phyloP scores from a whole-genome alignment of 169 alveolate genomes.

The Neospora caninum region DNA sequence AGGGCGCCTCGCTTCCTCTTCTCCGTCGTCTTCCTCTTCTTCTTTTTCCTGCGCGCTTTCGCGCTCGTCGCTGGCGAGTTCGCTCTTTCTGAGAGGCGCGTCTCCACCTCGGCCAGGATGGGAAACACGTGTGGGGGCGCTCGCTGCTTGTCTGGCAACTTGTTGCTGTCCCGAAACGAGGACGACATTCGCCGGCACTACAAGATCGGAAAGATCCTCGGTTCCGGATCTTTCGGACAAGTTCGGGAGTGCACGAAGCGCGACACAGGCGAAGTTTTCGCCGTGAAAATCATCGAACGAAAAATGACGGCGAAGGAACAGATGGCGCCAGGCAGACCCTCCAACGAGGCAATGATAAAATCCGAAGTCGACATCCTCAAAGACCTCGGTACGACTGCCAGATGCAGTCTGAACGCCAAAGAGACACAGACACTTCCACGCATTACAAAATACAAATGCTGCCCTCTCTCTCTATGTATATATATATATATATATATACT shows the following conservation, averaged over 20 bases:
- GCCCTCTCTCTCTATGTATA: too few species aligned
- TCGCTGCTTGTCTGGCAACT: not conserved
- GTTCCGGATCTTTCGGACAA: conserved; percentile 78
- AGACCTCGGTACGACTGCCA: conserved; percentile 17
- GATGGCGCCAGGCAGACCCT: conserved; percentile 66
- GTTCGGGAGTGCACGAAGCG: conserved; percentile 75
- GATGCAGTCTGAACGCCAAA: too few species aligned
- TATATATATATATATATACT: not conserved
- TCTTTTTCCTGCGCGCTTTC: not conserved
- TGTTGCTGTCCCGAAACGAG: conserved; percentile 36
- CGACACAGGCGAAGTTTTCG: conserved; percentile 74
- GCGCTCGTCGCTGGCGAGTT: not conserved
- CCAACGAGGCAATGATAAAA: conserved; percentile 67
- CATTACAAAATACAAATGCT: not conserved
- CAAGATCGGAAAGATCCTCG: conserved; percentile 57
- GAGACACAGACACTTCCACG: not conserved
- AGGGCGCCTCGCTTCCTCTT: not conserved
- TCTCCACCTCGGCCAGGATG: not conserved
- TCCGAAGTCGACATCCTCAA: conserved; percentile 86
- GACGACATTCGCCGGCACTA: conserved; percentile 65
- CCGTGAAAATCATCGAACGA: conserved; percentile 85
- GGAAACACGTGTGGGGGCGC: not conserved
- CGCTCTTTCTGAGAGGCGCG: not conserved
- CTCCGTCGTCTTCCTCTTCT: not conserved
- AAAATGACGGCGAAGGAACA: conserved; percentile 57